A percentile compares a stretch with the other conserved stretches of the same genome.
These are phyloP conservation scores for Leccinum longicurvipes DNA, from an alignment of 768 basidiomycete species.

Conservation along the genomic window DNA sequence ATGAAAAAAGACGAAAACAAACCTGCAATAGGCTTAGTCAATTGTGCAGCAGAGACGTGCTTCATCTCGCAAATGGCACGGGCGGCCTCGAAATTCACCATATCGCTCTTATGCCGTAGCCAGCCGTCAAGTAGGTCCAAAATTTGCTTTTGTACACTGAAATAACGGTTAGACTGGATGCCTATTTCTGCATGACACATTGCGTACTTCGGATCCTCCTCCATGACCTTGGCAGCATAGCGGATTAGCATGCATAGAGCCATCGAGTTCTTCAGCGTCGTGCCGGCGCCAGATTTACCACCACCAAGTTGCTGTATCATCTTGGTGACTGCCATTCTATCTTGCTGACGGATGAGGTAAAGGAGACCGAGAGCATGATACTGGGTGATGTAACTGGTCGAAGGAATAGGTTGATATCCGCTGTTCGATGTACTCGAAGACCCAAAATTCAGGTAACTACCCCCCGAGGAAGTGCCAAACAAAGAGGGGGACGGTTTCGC, in stretches of 20 bases:
- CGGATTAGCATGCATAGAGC: constrained; percentile 98
- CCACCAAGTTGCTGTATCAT: constrained; percentile 98
- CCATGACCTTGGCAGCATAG: constrained; percentile 97
- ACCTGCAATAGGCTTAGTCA: constrained; percentile 90
- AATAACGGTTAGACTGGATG: background rate
- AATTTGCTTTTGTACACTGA: constrained; percentile 88
- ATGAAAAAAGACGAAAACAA: constrained; percentile 21
- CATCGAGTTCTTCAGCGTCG: constrained; percentile 91
- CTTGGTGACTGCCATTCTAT: constrained; percentile 98
- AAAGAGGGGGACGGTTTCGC: constrained; percentile 76
- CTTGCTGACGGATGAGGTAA: constrained; percentile 93
- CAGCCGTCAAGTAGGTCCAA: constrained; percentile 91
- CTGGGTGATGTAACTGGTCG: constrained; percentile 91
- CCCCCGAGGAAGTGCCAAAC: constrained; percentile 53
- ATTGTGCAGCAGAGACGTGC: constrained; percentile 69
- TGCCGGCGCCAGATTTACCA: constrained; percentile 79
- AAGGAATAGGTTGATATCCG: constrained; percentile 75
- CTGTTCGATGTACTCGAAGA: constrained; percentile 48
- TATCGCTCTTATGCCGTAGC: constrained; percentile 98
- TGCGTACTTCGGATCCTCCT: constrained; percentile 94
- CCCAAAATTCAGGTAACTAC: constrained; percentile 78
- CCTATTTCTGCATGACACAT: background rate
- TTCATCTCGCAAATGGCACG: constrained; percentile 97
- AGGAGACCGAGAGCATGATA: constrained; percentile 95
- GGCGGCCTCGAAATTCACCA: constrained; percentile 99